Evolutionary conservation across 805 yeast genomes (phyloP).

Genomic region (Blastobotrys robertii): DNA sequence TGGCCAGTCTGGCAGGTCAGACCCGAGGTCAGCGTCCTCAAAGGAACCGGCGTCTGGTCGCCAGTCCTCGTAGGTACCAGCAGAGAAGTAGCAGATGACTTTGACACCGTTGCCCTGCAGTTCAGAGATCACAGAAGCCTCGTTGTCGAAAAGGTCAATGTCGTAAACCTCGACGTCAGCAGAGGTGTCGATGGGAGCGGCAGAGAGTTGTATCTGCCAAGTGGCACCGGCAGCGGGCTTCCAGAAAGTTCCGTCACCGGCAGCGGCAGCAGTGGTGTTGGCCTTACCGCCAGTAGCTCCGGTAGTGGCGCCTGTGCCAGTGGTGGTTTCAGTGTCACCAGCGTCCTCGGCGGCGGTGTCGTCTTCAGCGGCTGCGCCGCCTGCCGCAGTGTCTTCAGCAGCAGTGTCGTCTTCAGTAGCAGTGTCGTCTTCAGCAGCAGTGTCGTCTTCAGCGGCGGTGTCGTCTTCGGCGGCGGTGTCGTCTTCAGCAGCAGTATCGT

Average conservation of each 20-base stretch:
- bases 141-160: conserved; percentile 22
- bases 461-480: too few relatives aligned
- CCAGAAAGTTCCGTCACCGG: background rate
- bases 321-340: too few relatives aligned
- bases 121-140: conserved; percentile 8
- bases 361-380: too few relatives aligned
- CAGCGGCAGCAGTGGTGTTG: too few relatives aligned
- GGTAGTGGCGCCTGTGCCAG: too few relatives aligned
- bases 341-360: too few relatives aligned
- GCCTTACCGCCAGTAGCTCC: too few relatives aligned
- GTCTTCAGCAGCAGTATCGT: too few relatives aligned
- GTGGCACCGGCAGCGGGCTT: conserved; percentile 8
- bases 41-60: conserved; percentile 20
- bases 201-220: conserved; percentile 21
- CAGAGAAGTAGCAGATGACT: conserved; percentile 28
- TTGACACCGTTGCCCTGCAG: conserved; percentile 18
- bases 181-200: conserved; percentile 11
- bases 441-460: too few relatives aligned
- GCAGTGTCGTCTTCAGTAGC: too few relatives aligned
- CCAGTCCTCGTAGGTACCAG: conserved; percentile 28
- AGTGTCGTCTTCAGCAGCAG: too few relatives aligned
- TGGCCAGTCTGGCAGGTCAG: conserved; percentile 23
- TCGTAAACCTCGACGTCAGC: conserved; percentile 18
- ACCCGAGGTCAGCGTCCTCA: conserved; percentile 20
- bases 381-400: too few relatives aligned